Percentiles rank a stretch among this genome's conserved stretches.
Evolutionary conservation across 2,329 filamentous ascomycete genomes (phyloP).

Genomic region (Ceratocystis lukuohia): DNA sequence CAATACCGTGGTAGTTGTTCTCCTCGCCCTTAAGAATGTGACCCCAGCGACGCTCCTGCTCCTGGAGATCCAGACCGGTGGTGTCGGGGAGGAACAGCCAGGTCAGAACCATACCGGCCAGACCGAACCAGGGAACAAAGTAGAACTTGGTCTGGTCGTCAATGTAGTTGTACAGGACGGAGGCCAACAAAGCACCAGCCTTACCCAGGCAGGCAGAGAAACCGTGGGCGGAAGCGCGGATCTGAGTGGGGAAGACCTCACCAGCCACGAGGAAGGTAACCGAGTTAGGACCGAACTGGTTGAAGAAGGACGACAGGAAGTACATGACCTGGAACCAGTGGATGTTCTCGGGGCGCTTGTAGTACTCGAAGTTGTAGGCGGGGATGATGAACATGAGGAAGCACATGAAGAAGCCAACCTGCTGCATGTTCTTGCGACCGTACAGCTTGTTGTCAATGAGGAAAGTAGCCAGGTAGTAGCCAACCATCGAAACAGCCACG

Average conservation of each 20-base stretch:
- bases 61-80: slow-evolving; percentile 89
- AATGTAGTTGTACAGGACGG: slow-evolving; percentile 92
- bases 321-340: slow-evolving; percentile 96
- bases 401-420: slow-evolving; percentile 80
- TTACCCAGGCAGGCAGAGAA: slow-evolving; percentile 90
- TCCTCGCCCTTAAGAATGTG: slow-evolving; percentile 70
- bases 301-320: slow-evolving; percentile 96
- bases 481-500: slow-evolving; percentile 67
- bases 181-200: slow-evolving; percentile 70
- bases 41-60: slow-evolving; percentile 86
- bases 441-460: slow-evolving; percentile 94
- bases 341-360: slow-evolving; percentile 56
- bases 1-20: slow-evolving; percentile 81
- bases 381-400: slow-evolving; percentile 91
- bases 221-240: slow-evolving; percentile 86
- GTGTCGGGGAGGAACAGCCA: slow-evolving; percentile 87
- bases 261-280: slow-evolving; percentile 94
- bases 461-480: slow-evolving; percentile 82
- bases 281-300: slow-evolving; percentile 93
- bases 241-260: slow-evolving; percentile 89
- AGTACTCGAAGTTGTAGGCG: slow-evolving; percentile 78
- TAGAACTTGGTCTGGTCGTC: slow-evolving; percentile 72
- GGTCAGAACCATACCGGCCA: slow-evolving; percentile 72
- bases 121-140: slow-evolving; percentile 90
- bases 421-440: slow-evolving; percentile 92